Base-by-base conservation (phyloP, 192 early-diverging fungal genomes). In the Coemansia brasiliensis region DNA sequence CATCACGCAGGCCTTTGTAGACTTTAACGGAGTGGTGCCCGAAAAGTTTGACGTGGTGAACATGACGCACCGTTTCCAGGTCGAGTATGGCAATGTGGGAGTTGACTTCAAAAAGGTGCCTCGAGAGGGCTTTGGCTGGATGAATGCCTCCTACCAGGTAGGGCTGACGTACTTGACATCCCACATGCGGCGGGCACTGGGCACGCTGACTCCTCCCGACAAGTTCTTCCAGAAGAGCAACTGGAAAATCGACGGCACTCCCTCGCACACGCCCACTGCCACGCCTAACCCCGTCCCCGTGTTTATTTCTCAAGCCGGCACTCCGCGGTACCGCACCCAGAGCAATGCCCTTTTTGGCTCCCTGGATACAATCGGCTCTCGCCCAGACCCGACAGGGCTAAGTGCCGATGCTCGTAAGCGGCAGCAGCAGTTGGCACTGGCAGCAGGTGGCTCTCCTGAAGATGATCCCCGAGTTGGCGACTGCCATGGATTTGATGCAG, bases 71-170 rank as follows among this genome's bases (percentile, higher is more conserved):
- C 80, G 82, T 25, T 87, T 97, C 18, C 73, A 95, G 48, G 95
- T 98, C 11, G 96, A 99, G 78, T 98, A 98, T 55, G 95, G 95
- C 26, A 96, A 96, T 55, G 94, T 98, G 0, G 96, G 96, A 3
- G 72, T 84, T 0, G 95, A 97, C 64, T 98, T 98, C 81, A 90
- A 93, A 72, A 91, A 83, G 67, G 89, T 98, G 17, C 89, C 92
- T 0, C 84, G 92, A 5, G 96, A 98, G 80, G 96, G 96, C 12
- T 98, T 98, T 75, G 96, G 96, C 11, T 98, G 96, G 96, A 98
- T 98, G 96, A 98, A 98, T 59, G 90, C 94, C 6, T 88, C 85
- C 24, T 88, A 87, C 69, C 88, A 93, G 73, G 84, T 93, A 6
- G 94, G 94, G 15, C 67, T 94, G 27, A 82, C 76, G 2, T 91